A percentile compares a stretch with the other conserved stretches of the same genome.
These are phyloP conservation scores for Fomitopsis pulvina DNA, from an alignment of 768 basidiomycete genomes.

Conservation along the genomic window DNA sequence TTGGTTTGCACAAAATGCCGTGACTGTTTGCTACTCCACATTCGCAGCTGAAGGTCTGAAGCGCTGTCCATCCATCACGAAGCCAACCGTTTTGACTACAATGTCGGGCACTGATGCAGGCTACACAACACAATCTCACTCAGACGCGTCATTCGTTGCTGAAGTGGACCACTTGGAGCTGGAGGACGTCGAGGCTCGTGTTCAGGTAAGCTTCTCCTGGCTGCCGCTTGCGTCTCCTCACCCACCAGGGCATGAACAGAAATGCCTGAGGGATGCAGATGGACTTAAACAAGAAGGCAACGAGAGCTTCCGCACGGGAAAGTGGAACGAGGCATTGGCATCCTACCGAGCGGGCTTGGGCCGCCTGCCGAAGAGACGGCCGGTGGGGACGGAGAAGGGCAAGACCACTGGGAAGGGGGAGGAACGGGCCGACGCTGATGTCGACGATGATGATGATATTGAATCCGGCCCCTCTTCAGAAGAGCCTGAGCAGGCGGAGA, in stretches of 20 bases:
- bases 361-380: slow-evolving; percentile 47
- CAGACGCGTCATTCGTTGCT: too few species aligned
- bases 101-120: too few species aligned
- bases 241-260: slow-evolving; percentile 22
- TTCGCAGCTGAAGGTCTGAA: too few species aligned
- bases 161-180: too few species aligned
- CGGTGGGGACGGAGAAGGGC: slow-evolving; percentile 2
- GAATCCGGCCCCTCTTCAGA: not conserved
- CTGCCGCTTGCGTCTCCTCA: not conserved
- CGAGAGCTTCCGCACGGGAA: slow-evolving; percentile 53
- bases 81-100: too few species aligned
- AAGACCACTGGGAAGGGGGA: slow-evolving; percentile 13
- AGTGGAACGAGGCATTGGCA: slow-evolving; percentile 66
- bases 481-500: slow-evolving; percentile 5
- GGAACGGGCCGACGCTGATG: slow-evolving; percentile 14
- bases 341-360: slow-evolving; percentile 67
- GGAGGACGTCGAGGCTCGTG: not conserved
- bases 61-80: too few species aligned
- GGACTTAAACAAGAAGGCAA: slow-evolving; percentile 75
- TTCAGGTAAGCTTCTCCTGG: not conserved
- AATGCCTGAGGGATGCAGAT: slow-evolving; percentile 43
- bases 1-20: too few species aligned
- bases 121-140: too few species aligned
- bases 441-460: slow-evolving; percentile 15
- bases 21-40: too few species aligned